Conservation (phyloP, 2,329 filamentous ascomycete genomes). For the Trematosphaeria pertusa region DNA sequence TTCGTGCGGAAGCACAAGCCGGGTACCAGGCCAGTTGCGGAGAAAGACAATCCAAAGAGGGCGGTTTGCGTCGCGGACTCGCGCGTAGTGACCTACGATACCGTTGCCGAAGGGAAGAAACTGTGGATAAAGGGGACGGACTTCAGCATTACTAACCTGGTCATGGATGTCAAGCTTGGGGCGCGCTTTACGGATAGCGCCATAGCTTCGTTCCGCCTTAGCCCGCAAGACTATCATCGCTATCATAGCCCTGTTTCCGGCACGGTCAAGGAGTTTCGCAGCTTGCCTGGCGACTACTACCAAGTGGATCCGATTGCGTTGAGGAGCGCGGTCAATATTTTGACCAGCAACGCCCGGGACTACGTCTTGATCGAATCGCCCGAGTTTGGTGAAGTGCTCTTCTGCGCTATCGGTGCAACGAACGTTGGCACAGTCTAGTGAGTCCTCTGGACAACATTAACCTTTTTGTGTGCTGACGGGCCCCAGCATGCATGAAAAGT, state of each 20-base stretch:
- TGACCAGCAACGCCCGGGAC: constrained; percentile 45
- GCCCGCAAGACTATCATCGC: constrained; percentile 56
- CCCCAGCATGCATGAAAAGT: constrained; percentile 46
- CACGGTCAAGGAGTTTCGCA: constrained; percentile 45
- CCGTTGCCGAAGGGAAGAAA: constrained; percentile 39
- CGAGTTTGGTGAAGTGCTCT: constrained; percentile 52
- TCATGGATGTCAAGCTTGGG: constrained; percentile 44
- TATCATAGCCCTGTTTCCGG: constrained; percentile 55
- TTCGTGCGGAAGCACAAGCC: constrained; percentile 46
- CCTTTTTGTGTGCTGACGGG: constrained; percentile 1
- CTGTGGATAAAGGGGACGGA: constrained; percentile 59
- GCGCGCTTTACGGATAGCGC: constrained; percentile 44
- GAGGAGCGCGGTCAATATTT: constrained; percentile 45
- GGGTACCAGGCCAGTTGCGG: constrained; percentile 38
- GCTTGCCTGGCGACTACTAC: constrained; percentile 54
- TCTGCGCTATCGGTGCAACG: constrained; percentile 52
- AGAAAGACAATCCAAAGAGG: constrained; percentile 27
- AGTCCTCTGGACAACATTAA: constrained; percentile 13
- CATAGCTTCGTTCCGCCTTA: constrained; percentile 52
- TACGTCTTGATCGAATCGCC: constrained; percentile 48
- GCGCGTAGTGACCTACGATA: constrained; percentile 47
- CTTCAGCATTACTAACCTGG: constrained; percentile 51
- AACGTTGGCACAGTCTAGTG: constrained; percentile 52
- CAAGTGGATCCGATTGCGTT: constrained; percentile 50
- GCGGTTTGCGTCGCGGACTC: constrained; percentile 48